Conservation (phyloP, 495 filamentous ascomycete genomes). For the Diplogelasinospora grovesii region DNA sequence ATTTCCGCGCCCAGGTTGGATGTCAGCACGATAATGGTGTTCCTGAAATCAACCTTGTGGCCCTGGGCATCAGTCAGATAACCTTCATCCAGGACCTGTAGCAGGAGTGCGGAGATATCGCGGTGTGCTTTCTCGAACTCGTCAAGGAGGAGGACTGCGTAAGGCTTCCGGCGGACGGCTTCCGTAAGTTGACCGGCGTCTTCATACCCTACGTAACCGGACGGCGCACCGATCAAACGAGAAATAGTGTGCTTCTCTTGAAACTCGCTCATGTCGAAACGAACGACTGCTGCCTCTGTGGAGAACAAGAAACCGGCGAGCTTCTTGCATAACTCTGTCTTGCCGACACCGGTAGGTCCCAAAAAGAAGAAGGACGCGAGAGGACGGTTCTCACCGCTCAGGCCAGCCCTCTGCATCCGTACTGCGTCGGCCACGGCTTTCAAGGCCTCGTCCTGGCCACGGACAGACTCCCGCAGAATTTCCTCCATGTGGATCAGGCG, state of each 20-base stretch:
- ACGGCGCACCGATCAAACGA: conserved; percentile 83
- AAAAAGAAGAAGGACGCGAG: conserved; percentile 96
- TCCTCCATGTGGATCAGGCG: conserved; percentile 95
- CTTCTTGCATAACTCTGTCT: conserved; percentile 96
- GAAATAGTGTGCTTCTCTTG: conserved; percentile 96
- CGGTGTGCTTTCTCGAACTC: conserved; percentile 97
- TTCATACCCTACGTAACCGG: conserved; percentile 94
- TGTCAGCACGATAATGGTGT: conserved; percentile 92
- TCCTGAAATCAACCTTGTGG: conserved; percentile 92
- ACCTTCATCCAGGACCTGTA: conserved; percentile 94
- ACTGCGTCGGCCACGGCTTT: conserved; percentile 88
- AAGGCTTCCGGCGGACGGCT: conserved; percentile 89
- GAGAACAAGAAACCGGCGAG: conserved; percentile 90
- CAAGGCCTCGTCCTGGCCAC: conserved; percentile 91
- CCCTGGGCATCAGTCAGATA: conserved; percentile 94
- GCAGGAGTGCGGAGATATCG: conserved; percentile 87
- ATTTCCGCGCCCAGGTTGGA: conserved; percentile 84
- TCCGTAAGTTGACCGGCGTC: conserved; percentile 96
- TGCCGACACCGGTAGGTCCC: conserved; percentile 92
- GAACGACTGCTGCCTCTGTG: conserved; percentile 73
- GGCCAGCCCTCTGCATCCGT: conserved; percentile 84
- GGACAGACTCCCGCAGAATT: conserved; percentile 71
- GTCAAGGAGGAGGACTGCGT: conserved; percentile 90
- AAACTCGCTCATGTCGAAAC: conserved; percentile 98
- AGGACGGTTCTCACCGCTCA: conserved; percentile 85